These are phyloP conservation scores for Debaryomyces maramus DNA, from an alignment of 805 yeast species.

Conservation along the genomic window DNA sequence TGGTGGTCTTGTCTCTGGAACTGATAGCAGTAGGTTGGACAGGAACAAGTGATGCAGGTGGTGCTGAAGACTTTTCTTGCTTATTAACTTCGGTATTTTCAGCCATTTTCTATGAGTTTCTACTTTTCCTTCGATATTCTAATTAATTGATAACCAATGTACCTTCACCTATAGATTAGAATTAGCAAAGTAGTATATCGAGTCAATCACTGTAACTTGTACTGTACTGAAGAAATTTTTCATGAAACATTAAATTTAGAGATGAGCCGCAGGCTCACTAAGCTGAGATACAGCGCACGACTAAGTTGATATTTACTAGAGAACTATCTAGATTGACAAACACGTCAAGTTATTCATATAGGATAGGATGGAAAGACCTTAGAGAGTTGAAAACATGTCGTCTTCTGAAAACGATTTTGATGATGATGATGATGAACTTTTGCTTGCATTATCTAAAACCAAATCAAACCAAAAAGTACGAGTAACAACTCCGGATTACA, in stretches of 20 bases:
- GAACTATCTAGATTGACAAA: not conserved
- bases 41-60: constrained; percentile 77
- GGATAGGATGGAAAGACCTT: constrained; percentile 2
- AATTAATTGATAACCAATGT: no score
- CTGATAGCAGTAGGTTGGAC: constrained; percentile 78
- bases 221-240: not conserved
- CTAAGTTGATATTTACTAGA: not conserved
- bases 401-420: constrained; percentile 29
- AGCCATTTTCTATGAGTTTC: constrained; percentile 7
- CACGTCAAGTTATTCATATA: not conserved
- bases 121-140: no score
- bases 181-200: not conserved
- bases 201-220: not conserved
- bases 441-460: constrained; percentile 43
- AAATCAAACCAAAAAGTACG: constrained; percentile 8
- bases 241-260: not conserved
- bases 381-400: constrained; percentile 2
- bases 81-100: constrained; percentile 9
- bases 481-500: not conserved
- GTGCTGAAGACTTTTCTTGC: constrained; percentile 21
- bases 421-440: constrained; percentile 44
- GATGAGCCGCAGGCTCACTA: not conserved
- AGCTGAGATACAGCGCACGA: not conserved
- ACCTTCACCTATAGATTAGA: no score
- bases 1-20: constrained; percentile 82